Percentiles rank a stretch among this genome's conserved stretches.
These are phyloP conservation scores for Yamadazyma triangularis DNA, from an alignment of 1,139 yeast species.

Conservation along the genomic window DNA sequence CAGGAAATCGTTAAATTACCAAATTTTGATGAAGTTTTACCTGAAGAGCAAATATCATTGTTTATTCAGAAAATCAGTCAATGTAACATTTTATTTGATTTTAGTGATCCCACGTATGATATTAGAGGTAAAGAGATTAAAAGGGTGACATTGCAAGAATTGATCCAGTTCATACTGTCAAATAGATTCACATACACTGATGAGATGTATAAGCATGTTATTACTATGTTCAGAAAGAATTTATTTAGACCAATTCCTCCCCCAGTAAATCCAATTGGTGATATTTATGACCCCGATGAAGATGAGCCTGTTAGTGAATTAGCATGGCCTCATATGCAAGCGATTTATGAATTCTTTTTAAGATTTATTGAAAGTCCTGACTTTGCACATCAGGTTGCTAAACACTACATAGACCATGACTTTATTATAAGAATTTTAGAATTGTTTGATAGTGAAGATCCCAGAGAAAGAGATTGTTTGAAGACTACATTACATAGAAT, in stretches of 20 bases:
- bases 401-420: slow-evolving; percentile 87
- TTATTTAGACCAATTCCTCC: slow-evolving; percentile 96
- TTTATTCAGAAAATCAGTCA: slow-evolving; percentile 89
- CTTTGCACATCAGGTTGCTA: slow-evolving; percentile 89
- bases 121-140: slow-evolving; percentile 91
- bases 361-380: slow-evolving; percentile 93
- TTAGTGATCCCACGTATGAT: slow-evolving; percentile 88
- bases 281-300: slow-evolving; percentile 95
- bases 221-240: slow-evolving; percentile 83
- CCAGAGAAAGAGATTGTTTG: slow-evolving; percentile 90
- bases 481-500: slow-evolving; percentile 94
- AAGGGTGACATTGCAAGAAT: slow-evolving; percentile 78
- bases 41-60: slow-evolving; percentile 77
- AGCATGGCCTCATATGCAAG: slow-evolving; percentile 99
- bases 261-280: slow-evolving; percentile 96
- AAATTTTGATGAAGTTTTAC: slow-evolving; percentile 82
- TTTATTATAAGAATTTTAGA: slow-evolving; percentile 79
- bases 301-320: slow-evolving; percentile 96
- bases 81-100: slow-evolving; percentile 91
- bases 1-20: slow-evolving; percentile 79
- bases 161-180: slow-evolving; percentile 80
- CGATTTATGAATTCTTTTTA: slow-evolving; percentile 89
- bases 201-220: slow-evolving; percentile 85
- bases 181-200: slow-evolving; percentile 84
- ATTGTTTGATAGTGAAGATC: slow-evolving; percentile 93